Conservation (phyloP, 805 yeast species). For the Candida hispaniensis region DNA sequence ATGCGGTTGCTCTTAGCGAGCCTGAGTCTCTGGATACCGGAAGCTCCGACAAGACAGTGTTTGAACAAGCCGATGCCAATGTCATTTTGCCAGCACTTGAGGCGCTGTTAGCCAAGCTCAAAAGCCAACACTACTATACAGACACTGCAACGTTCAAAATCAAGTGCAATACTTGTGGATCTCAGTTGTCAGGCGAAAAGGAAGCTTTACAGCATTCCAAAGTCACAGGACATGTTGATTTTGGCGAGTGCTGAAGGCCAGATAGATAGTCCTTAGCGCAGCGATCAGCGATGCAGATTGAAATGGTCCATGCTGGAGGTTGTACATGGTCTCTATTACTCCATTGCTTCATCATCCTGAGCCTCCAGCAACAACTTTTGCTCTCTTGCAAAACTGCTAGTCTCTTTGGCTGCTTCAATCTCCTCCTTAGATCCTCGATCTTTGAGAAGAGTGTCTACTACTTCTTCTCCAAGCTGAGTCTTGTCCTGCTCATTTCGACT, state of each 20-base stretch:
- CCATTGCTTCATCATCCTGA: slow-evolving; percentile 31
- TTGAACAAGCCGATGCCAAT: slow-evolving; percentile 32
- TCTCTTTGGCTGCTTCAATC: slow-evolving; percentile 7
- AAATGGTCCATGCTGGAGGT: not conserved
- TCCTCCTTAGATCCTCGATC: slow-evolving; percentile 30
- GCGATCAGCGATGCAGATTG: slow-evolving; percentile 14
- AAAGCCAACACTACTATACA: slow-evolving; percentile 47
- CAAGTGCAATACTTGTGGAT: slow-evolving; percentile 46
- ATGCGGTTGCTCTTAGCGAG: slow-evolving; percentile 40
- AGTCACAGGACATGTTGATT: slow-evolving; percentile 46
- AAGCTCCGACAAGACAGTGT: slow-evolving; percentile 32
- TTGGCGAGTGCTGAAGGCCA: slow-evolving; percentile 39
- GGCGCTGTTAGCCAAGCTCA: slow-evolving; percentile 37
- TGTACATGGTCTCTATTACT: slow-evolving; percentile 13
- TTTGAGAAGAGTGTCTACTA: slow-evolving; percentile 14
- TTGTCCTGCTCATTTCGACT: slow-evolving; percentile 53
- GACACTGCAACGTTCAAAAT: slow-evolving; percentile 51
- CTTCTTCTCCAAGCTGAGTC: slow-evolving; percentile 33
- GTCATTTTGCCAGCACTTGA: slow-evolving; percentile 32
- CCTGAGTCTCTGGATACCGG: slow-evolving; percentile 20
- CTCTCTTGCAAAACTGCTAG: slow-evolving; percentile 12
- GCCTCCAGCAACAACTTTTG: slow-evolving; percentile 24
- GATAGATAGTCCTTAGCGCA: not conserved
- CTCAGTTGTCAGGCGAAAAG: slow-evolving; percentile 46
- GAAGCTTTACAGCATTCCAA: slow-evolving; percentile 57